Percentiles rank a stretch among this genome's conserved stretches.
phyloP scores from a whole-genome alignment of 73 alveolate genomes.

The Paramecium sonneborni region DNA sequence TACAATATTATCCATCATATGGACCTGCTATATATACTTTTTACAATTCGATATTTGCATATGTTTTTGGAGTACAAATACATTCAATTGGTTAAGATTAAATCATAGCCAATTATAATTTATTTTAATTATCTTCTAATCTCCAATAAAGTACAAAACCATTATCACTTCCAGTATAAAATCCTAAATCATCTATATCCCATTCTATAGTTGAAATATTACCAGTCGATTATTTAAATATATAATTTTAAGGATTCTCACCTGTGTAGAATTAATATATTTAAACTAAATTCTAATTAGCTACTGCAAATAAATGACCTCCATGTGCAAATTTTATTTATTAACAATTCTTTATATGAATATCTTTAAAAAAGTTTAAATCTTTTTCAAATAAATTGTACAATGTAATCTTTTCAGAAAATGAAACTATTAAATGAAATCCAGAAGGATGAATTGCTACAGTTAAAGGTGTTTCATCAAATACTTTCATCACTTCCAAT shows the following conservation, averaged over 20 bases:
- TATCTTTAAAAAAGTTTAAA: slow-evolving; percentile 83
- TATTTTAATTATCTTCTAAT: slow-evolving; percentile 74
- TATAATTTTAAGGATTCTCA: slow-evolving; percentile 77
- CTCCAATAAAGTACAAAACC: slow-evolving; percentile 88
- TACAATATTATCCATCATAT: slow-evolving; percentile 14
- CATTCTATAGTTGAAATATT: slow-evolving; percentile 74
- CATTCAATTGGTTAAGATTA: slow-evolving; percentile 1
- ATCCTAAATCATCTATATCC: slow-evolving; percentile 93
- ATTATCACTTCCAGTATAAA: slow-evolving; percentile 87
- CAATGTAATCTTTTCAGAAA: slow-evolving; percentile 90
- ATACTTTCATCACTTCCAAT: slow-evolving; percentile 84
- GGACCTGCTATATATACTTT: slow-evolving; percentile 17
- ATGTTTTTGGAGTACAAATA: neutral
- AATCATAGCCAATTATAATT: slow-evolving; percentile 20
- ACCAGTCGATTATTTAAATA: slow-evolving; percentile 52
- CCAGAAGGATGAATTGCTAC: slow-evolving; percentile 97
- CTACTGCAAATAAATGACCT: slow-evolving; percentile 96
- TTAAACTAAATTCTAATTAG: slow-evolving; percentile 85
- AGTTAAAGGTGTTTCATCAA: slow-evolving; percentile 86
- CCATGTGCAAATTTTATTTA: slow-evolving; percentile 91
- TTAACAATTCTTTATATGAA: slow-evolving; percentile 87
- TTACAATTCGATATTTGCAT: neutral
- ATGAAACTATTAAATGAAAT: slow-evolving; percentile 92
- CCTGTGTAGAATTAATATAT: slow-evolving; percentile 91
- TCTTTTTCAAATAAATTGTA: slow-evolving; percentile 91